Percentiles rank a stretch among this genome's conserved stretches.
These are phyloP conservation scores for Ocimum tenuiflorum DNA, from an alignment of 257 asterid species.

Conservation along the genomic window DNA sequence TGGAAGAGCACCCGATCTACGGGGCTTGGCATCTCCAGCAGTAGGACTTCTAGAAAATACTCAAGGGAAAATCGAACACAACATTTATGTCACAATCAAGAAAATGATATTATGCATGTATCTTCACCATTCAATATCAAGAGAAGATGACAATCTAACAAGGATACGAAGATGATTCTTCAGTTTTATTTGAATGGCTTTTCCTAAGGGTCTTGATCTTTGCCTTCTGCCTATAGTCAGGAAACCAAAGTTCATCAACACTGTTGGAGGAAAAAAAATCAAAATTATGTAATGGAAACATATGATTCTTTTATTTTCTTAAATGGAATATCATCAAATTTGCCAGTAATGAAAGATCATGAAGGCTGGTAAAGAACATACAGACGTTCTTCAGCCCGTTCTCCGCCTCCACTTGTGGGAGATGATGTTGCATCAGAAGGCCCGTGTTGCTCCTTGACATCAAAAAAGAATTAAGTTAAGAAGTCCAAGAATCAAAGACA, in stretches of 20 bases:
- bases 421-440: constrained; percentile 32
- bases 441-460: constrained; percentile 22
- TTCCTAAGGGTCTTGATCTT: constrained; percentile 35
- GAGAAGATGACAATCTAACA: not conserved
- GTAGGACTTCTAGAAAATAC: constrained; percentile 50
- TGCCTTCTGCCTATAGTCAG: constrained; percentile 37
- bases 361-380: constrained; percentile 22
- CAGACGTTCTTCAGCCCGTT: constrained; percentile 35
- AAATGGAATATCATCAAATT: not conserved
- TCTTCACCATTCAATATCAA: not conserved
- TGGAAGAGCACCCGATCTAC: constrained; percentile 67
- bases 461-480: not conserved
- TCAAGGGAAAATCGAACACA: constrained; percentile 42
- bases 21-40: constrained; percentile 55
- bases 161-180: constrained; percentile 56
- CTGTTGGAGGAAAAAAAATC: not conserved
- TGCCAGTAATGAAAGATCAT: not conserved
- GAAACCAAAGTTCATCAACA: constrained; percentile 21
- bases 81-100: not conserved
- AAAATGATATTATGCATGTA: not conserved
- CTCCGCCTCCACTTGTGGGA: constrained; percentile 25
- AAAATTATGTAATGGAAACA: not conserved
- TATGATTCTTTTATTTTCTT: not conserved
- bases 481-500: not conserved
- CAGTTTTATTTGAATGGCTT: constrained; percentile 34